phyloP scores from a whole-genome alignment of 495 filamentous ascomycete genomes.

The Penicillium macrosclerotiorum region DNA sequence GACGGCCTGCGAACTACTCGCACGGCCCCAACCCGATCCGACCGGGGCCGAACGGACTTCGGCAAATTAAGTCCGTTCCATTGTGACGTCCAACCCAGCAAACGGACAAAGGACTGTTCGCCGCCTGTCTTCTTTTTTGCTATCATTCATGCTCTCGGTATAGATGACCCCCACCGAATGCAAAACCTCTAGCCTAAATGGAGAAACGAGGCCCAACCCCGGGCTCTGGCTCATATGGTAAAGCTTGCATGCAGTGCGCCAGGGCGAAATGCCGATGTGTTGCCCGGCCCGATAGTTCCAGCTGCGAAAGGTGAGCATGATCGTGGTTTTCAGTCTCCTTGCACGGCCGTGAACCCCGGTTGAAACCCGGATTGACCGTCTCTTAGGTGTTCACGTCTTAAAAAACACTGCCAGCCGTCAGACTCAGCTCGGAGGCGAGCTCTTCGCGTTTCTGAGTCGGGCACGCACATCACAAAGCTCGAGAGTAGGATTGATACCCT shows the following conservation, averaged over 20 bases:
- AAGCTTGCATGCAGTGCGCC: slow-evolving; percentile 29
- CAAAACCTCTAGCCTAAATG: slow-evolving; percentile 4
- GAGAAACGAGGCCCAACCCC: slow-evolving; percentile 3
- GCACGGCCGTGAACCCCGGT: too few species aligned
- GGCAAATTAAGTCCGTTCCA: too few species aligned
- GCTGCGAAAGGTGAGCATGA: slow-evolving; percentile 25
- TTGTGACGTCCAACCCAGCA: too few species aligned
- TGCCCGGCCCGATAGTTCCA: slow-evolving; percentile 8
- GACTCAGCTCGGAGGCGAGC: slow-evolving; percentile 31
- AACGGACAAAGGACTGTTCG: too few species aligned
- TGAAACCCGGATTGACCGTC: slow-evolving; percentile 2
- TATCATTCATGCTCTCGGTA: too few species aligned
- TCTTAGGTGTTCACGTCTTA: slow-evolving; percentile 45
- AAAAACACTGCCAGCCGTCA: slow-evolving; percentile 37
- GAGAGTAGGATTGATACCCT: slow-evolving; percentile 35
- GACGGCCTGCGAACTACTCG: too few species aligned
- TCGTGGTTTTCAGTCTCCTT: too few species aligned
- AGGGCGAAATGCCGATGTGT: slow-evolving; percentile 35
- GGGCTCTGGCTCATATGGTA: slow-evolving; percentile 22
- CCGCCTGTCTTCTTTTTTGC: too few species aligned
- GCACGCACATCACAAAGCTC: slow-evolving; percentile 46
- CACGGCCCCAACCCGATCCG: too few species aligned
- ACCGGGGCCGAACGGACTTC: too few species aligned
- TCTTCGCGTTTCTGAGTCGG: slow-evolving; percentile 30
- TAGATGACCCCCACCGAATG: too few species aligned